Base-by-base conservation (phyloP, 148 eudicot genomes). In the Gaultheria prostrata region DNA sequence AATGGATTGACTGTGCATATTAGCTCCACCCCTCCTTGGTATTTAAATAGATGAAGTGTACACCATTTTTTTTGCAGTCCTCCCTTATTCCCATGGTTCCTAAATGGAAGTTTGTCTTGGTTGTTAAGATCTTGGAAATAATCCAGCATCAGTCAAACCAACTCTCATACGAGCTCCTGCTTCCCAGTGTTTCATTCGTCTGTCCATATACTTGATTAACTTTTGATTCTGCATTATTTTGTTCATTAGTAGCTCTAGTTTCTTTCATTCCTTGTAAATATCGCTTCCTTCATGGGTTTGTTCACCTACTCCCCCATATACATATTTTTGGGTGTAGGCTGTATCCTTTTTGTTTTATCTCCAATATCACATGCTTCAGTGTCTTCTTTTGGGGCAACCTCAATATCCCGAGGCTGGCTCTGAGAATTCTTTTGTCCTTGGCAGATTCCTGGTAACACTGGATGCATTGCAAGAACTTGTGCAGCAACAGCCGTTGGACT, bases 361-460 rank as follows among this genome's bases (percentile, higher is more conserved):
- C 21, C 53, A 3, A 77, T 54, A 70, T 75, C 28, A 46, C 74
- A 20, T 21, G 72, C 26, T 70, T 82, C 75, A 17, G n/a, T 59
- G 8, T 80, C 83, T 76, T 74, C 43, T 70, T 70, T 53, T 84
- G 57, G 80, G 77, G 78, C 50, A 82, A 76, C 78, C 76, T 77
- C 83, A 79, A 46, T 77, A 80, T 77, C 80, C 56, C 51, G 51
- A 56, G 49, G 73, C 65, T 86, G 76, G 20, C 57, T 87, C 82
- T 89, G 74, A 86, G 78, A 81, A 82, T 67, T 86, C 35, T 87
- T 53, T 86, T 84, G 81, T 89, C 56, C 71, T 86, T 90, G 89
- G 81, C 90, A 97, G 99, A 97, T 97, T 90, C 99, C 99, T 86
- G 99, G 99, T 85, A 97, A 97, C 84, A 90, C 98, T 9, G 99